A percentile compares a stretch with the other conserved stretches of the same genome.
Conservation (phyloP, 2,329 filamentous ascomycete species). For the Thelonectria blattea region DNA sequence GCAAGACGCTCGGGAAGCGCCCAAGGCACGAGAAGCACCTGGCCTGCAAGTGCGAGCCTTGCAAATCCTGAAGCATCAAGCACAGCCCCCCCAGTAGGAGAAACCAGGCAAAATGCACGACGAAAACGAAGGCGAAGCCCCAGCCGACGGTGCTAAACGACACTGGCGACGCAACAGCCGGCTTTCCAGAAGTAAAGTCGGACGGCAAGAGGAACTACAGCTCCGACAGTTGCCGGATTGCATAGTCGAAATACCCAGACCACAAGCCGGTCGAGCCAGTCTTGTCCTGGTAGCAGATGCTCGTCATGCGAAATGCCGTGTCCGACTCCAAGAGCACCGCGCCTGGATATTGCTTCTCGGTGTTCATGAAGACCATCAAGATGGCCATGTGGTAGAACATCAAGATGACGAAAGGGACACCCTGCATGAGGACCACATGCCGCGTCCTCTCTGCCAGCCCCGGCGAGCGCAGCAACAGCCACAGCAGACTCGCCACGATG, state of each 20-base stretch:
- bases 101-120: not conserved
- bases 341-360: not conserved
- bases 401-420: not conserved
- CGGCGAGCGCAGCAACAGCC: not conserved
- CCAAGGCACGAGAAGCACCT: not conserved
- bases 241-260: not conserved
- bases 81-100: too few species aligned
- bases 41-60: not conserved
- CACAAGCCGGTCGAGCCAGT: not conserved
- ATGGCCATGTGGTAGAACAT: not conserved
- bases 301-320: not conserved
- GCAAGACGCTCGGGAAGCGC: not conserved
- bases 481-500: not conserved
- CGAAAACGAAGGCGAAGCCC: not conserved
- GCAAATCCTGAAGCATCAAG: too few species aligned
- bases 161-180: too few species aligned
- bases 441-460: not conserved
- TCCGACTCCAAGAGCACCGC: not conserved
- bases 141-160: not conserved
- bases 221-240: not conserved
- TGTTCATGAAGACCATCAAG: not conserved
- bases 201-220: not conserved
- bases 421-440: not conserved
- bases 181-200: not conserved
- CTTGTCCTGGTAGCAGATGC: not conserved